Evolutionary conservation across 1,284 basidiomycete genomes (phyloP), one percentile per base, ranked within the genome.

Genomic region (Marasmius tenuissimus): DNA sequence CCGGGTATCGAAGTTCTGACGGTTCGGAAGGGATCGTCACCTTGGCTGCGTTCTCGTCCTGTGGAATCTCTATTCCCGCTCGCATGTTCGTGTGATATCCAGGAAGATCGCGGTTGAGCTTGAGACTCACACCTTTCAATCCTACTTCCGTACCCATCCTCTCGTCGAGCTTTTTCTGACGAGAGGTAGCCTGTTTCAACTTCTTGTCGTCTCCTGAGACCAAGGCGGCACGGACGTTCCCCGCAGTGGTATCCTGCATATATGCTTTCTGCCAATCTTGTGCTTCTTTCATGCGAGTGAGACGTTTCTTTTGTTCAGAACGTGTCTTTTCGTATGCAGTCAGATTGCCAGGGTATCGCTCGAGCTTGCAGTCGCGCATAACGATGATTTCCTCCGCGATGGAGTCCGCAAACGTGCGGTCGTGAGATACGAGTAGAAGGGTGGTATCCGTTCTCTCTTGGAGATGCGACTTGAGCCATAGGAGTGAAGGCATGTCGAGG

Each of bases 341-440:
- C 20, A 86, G 80, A 56, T 81, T 85, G 20, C 89, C 89, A 50
- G 82, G 78, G 70, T 87, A 89, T 66, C 89, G 87, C 11, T 76
- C 71, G 2, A 93, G 78, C 16, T 73, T 77, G 59, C 80, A 76
- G 60, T 87, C 77, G 22, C 86, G 83, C 42, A 92, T 79, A n/a
- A 87, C 79, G 60, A 92, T 84, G 0, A 86, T 84, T 68, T 91
- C 87, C n/a, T 90, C 83, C 0, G 84, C 83, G 50, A 91, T 80
- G 22, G 78, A 75, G 67, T 91, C 85, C 20, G 89, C 75, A 68
- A 93, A 92, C 35, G 83, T 83, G 53, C 86, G 85, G 69, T 93
- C 91, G 71, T 93, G 91, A 0, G 89, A 86, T 22, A 88, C 80
- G 56, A 93, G 75, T 34, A 92, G 79, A 10, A 92, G 74, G 0